Evolutionary conservation across 2,329 filamentous ascomycete genomes (phyloP).

Genomic region (Claviceps pusilla): DNA sequence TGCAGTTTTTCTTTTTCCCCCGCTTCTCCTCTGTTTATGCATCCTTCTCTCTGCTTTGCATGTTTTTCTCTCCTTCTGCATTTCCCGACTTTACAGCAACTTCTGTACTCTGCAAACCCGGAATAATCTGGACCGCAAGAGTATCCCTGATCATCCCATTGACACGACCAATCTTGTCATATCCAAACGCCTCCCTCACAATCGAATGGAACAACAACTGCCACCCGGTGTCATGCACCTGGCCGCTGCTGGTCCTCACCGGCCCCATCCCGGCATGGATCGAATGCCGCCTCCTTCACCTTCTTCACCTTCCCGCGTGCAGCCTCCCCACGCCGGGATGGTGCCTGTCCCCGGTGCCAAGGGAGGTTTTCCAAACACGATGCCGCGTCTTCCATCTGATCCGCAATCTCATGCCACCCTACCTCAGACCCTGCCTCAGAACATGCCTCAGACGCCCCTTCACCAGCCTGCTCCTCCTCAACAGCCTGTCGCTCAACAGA

Average conservation of each 20-base stretch:
- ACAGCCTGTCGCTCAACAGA: background rate
- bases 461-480: background rate
- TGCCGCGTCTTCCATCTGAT: background rate
- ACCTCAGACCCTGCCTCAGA: no score
- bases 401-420: background rate
- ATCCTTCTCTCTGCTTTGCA: background rate
- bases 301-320: background rate
- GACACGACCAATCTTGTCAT: background rate
- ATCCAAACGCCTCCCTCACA: background rate
- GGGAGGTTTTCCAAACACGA: background rate
- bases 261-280: background rate
- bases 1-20: background rate
- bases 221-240: slow-evolving; percentile 1
- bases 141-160: no score
- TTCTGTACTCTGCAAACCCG: background rate
- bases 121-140: no score
- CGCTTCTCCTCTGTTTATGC: background rate
- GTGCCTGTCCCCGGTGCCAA: background rate
- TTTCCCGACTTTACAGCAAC: background rate
- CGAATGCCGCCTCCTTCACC: background rate
- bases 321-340: background rate
- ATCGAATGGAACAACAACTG: background rate
- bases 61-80: no score
- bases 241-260: background rate
- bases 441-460: background rate